Base-by-base conservation (phyloP, 2,329 filamentous ascomycete species). In the Exophiala alcalophila region DNA sequence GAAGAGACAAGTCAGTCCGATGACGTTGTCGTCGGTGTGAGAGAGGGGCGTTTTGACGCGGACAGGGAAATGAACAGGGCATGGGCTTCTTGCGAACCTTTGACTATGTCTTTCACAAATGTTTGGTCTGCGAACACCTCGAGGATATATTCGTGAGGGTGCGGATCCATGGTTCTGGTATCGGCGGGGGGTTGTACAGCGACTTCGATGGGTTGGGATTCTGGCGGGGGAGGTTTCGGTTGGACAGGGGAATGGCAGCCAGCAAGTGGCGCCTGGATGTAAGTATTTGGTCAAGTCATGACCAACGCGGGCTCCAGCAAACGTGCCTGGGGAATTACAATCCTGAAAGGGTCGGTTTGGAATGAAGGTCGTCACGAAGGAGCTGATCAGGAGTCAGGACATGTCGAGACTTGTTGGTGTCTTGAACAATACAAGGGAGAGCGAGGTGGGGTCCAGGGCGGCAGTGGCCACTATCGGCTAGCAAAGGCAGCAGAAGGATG, bases 121-220 rank as follows among this genome's bases (percentile, higher is more conserved):
- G 80, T 79, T 37, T 88, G 86, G 67, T 97, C 92, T 46, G 90
- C 86, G 64, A 96, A 94, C 61, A 94, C 83, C 64, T 96, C 90
- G 63, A 98, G 79, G 56, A 86, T 87, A 70, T 94, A 95, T 68
- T 96, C 89, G 58, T 88, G 87, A 46, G 86, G 81, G 57, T 72
- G 71, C 62, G 65, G 68, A 28, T 52, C 53, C 53, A 56, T 55
- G 24, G 24, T 52, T 27, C n/a, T n/a, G n/a, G n/a, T n/a, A n/a
- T n/a, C n/a, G n/a, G n/a, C n/a, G n/a, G n/a, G n/a, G n/a, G n/a
- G n/a, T n/a, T n/a, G n/a, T n/a, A n/a, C n/a, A n/a, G n/a, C n/a
- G 37, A 26, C 15, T 30, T 12, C 26, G 12, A 26, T 21, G 24
- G 28, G 2, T 26, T 23, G 14, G 32, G 26, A 15, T 20, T 31